phyloP scores from a whole-genome alignment of 495 filamentous ascomycete species.

The Poronia punctata region DNA sequence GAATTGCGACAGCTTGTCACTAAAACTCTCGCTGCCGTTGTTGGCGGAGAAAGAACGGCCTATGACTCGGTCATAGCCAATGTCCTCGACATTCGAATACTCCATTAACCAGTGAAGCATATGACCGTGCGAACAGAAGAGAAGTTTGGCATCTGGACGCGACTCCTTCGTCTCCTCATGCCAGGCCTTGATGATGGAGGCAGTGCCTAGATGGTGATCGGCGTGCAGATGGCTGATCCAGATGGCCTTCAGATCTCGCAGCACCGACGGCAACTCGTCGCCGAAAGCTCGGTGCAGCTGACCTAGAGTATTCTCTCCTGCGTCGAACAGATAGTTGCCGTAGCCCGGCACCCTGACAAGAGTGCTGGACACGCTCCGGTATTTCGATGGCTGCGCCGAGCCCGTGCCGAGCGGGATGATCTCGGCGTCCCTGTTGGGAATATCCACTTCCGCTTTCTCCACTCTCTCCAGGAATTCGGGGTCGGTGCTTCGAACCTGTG shows the following conservation, averaged over 20 bases:
- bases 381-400: slow-evolving; percentile 79
- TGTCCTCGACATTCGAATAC: slow-evolving; percentile 70
- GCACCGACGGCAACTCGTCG: slow-evolving; percentile 55
- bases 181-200: slow-evolving; percentile 72
- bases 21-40: no score
- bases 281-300: slow-evolving; percentile 72
- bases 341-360: slow-evolving; percentile 74
- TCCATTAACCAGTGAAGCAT: slow-evolving; percentile 73
- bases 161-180: slow-evolving; percentile 42
- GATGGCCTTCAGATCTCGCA: slow-evolving; percentile 72
- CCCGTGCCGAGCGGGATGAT: slow-evolving; percentile 86
- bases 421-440: slow-evolving; percentile 68
- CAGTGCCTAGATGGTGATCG: slow-evolving; percentile 88
- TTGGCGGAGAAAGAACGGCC: slow-evolving; percentile 20
- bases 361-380: slow-evolving; percentile 90
- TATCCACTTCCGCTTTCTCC: slow-evolving; percentile 40
- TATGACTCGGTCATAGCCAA: slow-evolving; percentile 53
- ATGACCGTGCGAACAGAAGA: slow-evolving; percentile 51
- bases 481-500: slow-evolving; percentile 32
- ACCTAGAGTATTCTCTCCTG: slow-evolving; percentile 89
- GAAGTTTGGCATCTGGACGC: slow-evolving; percentile 14
- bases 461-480: slow-evolving; percentile 32
- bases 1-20: no score
- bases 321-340: slow-evolving; percentile 83
- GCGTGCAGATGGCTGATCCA: slow-evolving; percentile 96